Percentiles rank a stretch among this genome's conserved stretches.
These are phyloP conservation scores for Hypoxylon rickii DNA, from an alignment of 495 filamentous ascomycete genomes.

Conservation along the genomic window DNA sequence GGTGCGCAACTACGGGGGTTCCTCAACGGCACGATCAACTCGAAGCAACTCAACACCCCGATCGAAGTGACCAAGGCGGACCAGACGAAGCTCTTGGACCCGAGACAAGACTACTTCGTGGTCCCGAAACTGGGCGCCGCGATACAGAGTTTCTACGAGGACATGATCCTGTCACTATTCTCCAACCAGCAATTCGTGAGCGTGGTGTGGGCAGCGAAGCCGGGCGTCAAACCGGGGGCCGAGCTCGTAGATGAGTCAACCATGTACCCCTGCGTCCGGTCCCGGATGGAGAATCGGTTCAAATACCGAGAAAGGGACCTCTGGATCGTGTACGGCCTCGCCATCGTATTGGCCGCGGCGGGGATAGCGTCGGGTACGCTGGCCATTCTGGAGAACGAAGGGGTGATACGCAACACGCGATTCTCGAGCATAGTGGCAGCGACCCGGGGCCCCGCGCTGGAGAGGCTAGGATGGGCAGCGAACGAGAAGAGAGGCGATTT, in stretches of 20 bases:
- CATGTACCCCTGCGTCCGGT: constrained; percentile 39
- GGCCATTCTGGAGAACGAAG: constrained; percentile 40
- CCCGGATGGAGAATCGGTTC: constrained; percentile 37
- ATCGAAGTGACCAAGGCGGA: constrained; percentile 41
- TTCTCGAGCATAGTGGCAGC: constrained; percentile 46
- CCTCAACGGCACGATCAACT: constrained; percentile 44
- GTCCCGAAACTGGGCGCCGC: constrained; percentile 14
- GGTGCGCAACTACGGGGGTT: constrained; percentile 39
- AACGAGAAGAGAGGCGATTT: constrained; percentile 8
- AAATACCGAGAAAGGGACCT: constrained; percentile 41
- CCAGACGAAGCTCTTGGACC: constrained; percentile 44
- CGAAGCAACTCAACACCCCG: constrained; percentile 37
- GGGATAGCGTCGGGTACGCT: constrained; percentile 32
- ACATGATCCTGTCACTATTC: constrained; percentile 43
- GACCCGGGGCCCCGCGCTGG: constrained; percentile 42
- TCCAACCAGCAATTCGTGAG: constrained; percentile 40
- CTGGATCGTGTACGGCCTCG: constrained; percentile 46
- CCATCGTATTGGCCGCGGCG: constrained; percentile 32
- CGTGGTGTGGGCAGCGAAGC: constrained; percentile 44
- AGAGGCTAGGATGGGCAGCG: constrained; percentile 36
- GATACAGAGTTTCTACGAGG: constrained; percentile 42
- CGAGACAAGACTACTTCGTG: constrained; percentile 37
- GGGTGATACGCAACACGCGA: constrained; percentile 38
- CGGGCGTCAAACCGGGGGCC: constrained; percentile 32
- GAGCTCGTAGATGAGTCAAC: constrained; percentile 9